These are phyloP conservation scores for Trametes sanguinea DNA, from an alignment of 768 basidiomycete species.

Conservation along the genomic window DNA sequence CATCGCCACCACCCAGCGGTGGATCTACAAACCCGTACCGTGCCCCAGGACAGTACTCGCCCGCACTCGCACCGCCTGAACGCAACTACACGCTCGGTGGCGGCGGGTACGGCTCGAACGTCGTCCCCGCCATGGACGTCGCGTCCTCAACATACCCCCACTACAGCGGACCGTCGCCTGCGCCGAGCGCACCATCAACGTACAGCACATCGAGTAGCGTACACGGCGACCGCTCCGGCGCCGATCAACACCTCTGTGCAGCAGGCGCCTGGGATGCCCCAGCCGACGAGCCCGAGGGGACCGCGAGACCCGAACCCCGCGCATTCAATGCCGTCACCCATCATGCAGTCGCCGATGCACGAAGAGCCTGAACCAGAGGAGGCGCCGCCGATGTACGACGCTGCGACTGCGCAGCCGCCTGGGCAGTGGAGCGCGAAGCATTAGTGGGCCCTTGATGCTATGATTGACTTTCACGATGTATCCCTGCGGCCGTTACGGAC, in stretches of 20 bases:
- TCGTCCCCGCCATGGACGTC: slow-evolving; percentile 32
- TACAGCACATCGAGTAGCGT: slow-evolving; percentile 21
- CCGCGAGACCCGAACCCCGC: slow-evolving; percentile 21
- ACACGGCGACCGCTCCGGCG: slow-evolving; percentile 36
- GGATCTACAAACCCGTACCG: slow-evolving; percentile 23
- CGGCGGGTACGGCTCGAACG: slow-evolving; percentile 53
- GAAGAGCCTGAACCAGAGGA: slow-evolving; percentile 17
- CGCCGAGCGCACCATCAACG: slow-evolving; percentile 24
- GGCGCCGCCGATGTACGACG: slow-evolving; percentile 67
- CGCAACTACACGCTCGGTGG: slow-evolving; percentile 61
- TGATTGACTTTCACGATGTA: slow-evolving; percentile 4
- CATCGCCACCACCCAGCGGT: slow-evolving; percentile 16
- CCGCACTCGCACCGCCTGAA: slow-evolving; percentile 34
- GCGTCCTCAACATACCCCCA: slow-evolving; percentile 19
- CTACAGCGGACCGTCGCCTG: slow-evolving; percentile 25
- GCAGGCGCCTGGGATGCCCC: slow-evolving; percentile 9
- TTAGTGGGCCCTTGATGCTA: slow-evolving; percentile 6
- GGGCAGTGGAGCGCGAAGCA: slow-evolving; percentile 56
- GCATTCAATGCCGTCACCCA: slow-evolving; percentile 9
- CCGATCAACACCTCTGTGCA: slow-evolving; percentile 40
- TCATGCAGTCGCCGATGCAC: slow-evolving; percentile 21
- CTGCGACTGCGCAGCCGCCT: slow-evolving; percentile 46
- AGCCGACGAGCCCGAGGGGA: slow-evolving; percentile 24
- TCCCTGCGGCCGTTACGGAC: not conserved
- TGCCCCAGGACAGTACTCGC: slow-evolving; percentile 8